Evolutionary conservation across 23 red algal genomes (phyloP).

Genomic region (Gracilaria caudata): DNA sequence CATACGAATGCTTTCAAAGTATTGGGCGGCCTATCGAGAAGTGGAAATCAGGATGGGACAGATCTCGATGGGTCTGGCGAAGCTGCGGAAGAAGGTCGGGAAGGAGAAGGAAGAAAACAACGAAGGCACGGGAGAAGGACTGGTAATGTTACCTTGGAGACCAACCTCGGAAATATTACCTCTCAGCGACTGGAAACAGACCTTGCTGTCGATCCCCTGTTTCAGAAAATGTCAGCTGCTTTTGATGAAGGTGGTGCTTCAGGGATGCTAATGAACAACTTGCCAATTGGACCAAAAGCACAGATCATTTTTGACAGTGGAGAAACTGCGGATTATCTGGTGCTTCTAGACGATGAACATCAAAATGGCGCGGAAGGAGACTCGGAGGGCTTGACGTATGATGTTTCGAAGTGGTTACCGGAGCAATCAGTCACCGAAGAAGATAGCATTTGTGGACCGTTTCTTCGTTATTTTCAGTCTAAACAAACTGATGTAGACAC

Average conservation of each 20-base stretch:
- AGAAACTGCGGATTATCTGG: slow-evolving; percentile 59
- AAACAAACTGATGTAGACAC: not conserved
- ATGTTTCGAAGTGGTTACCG: slow-evolving; percentile 44
- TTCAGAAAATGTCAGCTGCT: slow-evolving; percentile 89
- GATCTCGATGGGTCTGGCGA: slow-evolving; percentile 7
- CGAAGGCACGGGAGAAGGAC: slow-evolving; percentile 52
- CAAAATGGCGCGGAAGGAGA: not conserved
- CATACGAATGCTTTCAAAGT: slow-evolving; percentile 93
- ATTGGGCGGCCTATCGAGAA: slow-evolving; percentile 77
- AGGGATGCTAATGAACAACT: slow-evolving; percentile 77
- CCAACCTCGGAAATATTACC: slow-evolving; percentile 81
- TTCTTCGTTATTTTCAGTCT: slow-evolving; percentile 55
- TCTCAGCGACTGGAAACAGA: slow-evolving; percentile 79
- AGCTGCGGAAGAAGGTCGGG: slow-evolving; percentile 10
- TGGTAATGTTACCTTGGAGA: slow-evolving; percentile 84
- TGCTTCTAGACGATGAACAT: slow-evolving; percentile 5
- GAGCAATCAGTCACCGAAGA: slow-evolving; percentile 25
- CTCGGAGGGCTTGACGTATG: slow-evolving; percentile 1
- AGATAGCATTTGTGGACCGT: slow-evolving; percentile 37
- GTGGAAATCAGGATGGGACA: slow-evolving; percentile 10
- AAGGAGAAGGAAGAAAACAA: slow-evolving; percentile 31
- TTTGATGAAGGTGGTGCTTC: slow-evolving; percentile 87
- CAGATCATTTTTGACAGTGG: slow-evolving; percentile 78
- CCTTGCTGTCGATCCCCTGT: slow-evolving; percentile 85
- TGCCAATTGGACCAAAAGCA: slow-evolving; percentile 56